These are phyloP conservation scores for Myochromella boudieri DNA, from an alignment of 768 basidiomycete species.

Conservation along the genomic window DNA sequence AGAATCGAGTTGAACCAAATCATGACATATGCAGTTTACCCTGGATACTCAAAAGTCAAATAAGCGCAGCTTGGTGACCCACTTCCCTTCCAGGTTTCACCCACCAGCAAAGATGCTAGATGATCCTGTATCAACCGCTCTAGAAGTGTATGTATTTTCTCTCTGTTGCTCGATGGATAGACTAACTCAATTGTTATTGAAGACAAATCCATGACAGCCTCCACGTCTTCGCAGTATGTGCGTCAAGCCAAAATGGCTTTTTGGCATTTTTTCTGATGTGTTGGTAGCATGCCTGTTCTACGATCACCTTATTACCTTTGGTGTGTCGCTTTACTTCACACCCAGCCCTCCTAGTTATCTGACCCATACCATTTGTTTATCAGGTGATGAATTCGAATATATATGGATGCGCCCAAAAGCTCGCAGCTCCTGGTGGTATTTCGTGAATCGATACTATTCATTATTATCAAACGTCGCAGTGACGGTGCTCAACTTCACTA, in stretches of 20 bases:
- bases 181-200: neutral
- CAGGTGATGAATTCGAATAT: constrained; percentile 9
- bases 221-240: neutral
- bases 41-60: no score
- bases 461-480: constrained; percentile 3
- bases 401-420: constrained; percentile 9
- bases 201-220: neutral
- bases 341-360: no score
- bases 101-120: neutral
- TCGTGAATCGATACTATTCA: constrained; percentile 6
- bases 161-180: neutral
- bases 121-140: neutral
- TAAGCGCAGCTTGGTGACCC: no score
- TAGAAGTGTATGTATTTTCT: neutral
- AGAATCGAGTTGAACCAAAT: no score
- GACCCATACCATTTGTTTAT: no score
- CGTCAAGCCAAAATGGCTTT: neutral
- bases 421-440: constrained; percentile 4
- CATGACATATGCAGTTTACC: no score
- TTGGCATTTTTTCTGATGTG: no score
- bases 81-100: neutral
- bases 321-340: neutral
- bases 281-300: neutral
- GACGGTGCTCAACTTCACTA: neutral
- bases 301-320: neutral